Percentiles rank a stretch among this genome's conserved stretches.
phyloP scores from a whole-genome alignment of 2,329 filamentous ascomycete genomes.

The Nemania diffusa region DNA sequence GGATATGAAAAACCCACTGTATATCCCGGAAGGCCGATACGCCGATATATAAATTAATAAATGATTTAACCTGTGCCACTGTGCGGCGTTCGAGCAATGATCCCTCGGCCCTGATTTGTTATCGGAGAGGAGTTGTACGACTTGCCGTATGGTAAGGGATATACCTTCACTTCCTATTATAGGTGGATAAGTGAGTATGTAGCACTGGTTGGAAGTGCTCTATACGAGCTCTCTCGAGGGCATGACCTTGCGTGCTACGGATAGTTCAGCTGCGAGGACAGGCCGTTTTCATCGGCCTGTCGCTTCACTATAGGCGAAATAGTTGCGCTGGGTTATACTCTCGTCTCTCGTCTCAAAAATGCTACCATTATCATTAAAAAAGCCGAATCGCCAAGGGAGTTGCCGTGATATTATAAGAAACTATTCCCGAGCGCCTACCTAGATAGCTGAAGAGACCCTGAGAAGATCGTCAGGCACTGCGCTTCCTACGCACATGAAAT shows the following conservation, averaged over 20 bases:
- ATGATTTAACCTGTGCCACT: constrained; percentile 18
- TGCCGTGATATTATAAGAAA: neutral
- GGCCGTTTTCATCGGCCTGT: neutral
- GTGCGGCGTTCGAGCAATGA: neutral
- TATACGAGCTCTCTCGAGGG: constrained; percentile 10
- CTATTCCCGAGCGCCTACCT: constrained; percentile 2
- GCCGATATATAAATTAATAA: constrained; percentile 29
- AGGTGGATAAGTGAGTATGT: neutral
- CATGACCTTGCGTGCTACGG: constrained; percentile 10
- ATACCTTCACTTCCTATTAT: neutral
- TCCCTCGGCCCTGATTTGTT: neutral
- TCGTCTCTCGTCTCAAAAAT: neutral
- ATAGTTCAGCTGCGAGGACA: constrained; percentile 16
- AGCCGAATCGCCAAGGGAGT: neutral
- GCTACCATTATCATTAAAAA: neutral
- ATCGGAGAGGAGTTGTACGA: neutral
- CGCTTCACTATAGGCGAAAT: constrained; percentile 1
- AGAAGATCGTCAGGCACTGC: constrained; percentile 10
- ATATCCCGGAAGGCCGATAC: constrained; percentile 6
- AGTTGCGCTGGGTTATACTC: neutral
- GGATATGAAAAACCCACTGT: constrained; percentile 15
- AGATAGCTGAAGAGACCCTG: constrained; percentile 2
- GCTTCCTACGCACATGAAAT: neutral
- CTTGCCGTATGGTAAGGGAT: neutral
- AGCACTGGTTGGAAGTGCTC: neutral